Percentiles rank a stretch among this genome's conserved stretches.
phyloP scores from a whole-genome alignment of 768 basidiomycete species.

The Pleurotus sapidus region DNA sequence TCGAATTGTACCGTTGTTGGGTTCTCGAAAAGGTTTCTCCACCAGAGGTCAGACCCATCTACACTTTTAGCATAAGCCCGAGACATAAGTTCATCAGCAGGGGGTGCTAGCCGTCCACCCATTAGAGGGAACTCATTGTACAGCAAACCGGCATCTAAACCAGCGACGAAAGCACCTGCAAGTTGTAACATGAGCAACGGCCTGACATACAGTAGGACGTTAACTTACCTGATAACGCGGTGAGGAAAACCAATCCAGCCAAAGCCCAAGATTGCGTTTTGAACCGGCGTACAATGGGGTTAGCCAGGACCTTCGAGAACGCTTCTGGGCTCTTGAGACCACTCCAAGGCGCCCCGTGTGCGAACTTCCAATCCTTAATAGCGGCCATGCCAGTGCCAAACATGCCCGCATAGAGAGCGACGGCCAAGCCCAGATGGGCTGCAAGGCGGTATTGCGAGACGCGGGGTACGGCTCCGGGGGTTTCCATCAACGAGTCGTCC shows the following conservation, averaged over 20 bases:
- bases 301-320: constrained; percentile 48
- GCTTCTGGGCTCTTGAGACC: constrained; percentile 37
- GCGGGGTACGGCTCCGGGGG: constrained; percentile 83
- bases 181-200: neutral
- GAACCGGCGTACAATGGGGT: constrained; percentile 57
- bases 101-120: constrained; percentile 86
- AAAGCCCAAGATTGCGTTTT: constrained; percentile 56
- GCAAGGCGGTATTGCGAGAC: constrained; percentile 97
- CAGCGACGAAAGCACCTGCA: constrained; percentile 95
- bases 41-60: constrained; percentile 82
- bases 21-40: constrained; percentile 96
- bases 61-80: constrained; percentile 64
- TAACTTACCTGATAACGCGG: constrained; percentile 82
- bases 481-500: constrained; percentile 75
- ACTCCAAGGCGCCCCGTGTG: constrained; percentile 54
- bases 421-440: constrained; percentile 88
- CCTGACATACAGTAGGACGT: neutral
- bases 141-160: constrained; percentile 92
- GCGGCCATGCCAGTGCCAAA: constrained; percentile 73
- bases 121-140: constrained; percentile 99
- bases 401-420: constrained; percentile 94
- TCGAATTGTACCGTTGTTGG: constrained; percentile 98
- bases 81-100: constrained; percentile 78
- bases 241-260: constrained; percentile 81
- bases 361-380: constrained; percentile 78